Evolutionary conservation across 2,329 filamentous ascomycete genomes (phyloP), one percentile per base, ranked within the genome.

Genomic region (Hypoxylon sp.): DNA sequence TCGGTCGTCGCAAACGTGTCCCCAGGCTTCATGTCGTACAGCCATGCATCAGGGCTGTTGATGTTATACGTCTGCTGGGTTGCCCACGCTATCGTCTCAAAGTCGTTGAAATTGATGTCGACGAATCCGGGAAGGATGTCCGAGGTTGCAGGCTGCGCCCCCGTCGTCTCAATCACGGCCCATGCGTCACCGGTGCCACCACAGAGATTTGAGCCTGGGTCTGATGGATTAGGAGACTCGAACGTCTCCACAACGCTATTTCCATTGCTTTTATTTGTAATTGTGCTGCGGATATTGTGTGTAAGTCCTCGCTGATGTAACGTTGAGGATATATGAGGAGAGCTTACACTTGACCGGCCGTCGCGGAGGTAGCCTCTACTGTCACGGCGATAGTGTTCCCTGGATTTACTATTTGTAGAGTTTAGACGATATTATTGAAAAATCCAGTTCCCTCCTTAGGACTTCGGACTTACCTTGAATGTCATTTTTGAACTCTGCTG

Each of bases 131-230:
- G 50, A 13, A 53, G 50, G 50, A 53, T 53, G n/a, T 37, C 31
- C 11, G 50, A 35, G 6, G 21, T 51, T 13, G 47, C 47, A 32
- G 24, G 47, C 24, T 51, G 47, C 7, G 47, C 47, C 13, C 21
- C 48, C 2, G 50, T 53, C n/a, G 50, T 53, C 50, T 53, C 50
- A 37, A 53, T 53, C 31, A 53, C 29, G 7, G 50, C 50, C 50
- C 31, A 53, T 2, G 50, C 50, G 13, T 53, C 31, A 21, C 50
- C 31, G 4, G 50, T 13, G 3, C 50, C 50, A 17, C 50, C 50
- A 21, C 50, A 53, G 29, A 53, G 50, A 13, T 53, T 53, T 10
- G 50, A 32, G 15, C 27, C 50, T 13, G 50, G 50, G 50, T 53
- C 50, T 31, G 50, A 37, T 37, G 50, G 50, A 15, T 37, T 37